Conservation (phyloP, 2,329 filamentous ascomycete species). For the Arthrocladium fulminans region DNA sequence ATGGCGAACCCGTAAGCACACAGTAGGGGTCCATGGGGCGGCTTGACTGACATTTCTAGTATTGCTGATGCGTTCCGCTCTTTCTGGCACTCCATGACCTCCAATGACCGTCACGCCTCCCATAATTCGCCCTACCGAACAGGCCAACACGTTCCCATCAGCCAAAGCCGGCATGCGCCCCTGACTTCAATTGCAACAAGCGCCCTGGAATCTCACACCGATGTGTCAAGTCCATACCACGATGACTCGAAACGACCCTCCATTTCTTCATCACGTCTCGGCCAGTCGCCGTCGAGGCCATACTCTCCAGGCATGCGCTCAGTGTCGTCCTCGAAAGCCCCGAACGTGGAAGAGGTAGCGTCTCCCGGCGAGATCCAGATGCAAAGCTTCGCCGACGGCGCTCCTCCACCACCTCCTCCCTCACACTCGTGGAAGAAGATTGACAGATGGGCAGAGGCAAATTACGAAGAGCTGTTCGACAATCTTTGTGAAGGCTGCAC, state of each 20-base stretch:
- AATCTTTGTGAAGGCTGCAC: slow-evolving; percentile 89
- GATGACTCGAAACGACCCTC: slow-evolving; percentile 58
- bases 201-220: slow-evolving; percentile 76
- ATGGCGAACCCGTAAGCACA: neutral
- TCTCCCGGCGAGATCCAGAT: slow-evolving; percentile 81
- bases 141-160: slow-evolving; percentile 79
- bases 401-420: slow-evolving; percentile 80
- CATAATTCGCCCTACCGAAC: slow-evolving; percentile 90
- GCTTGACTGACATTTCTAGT: slow-evolving; percentile 14
- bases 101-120: slow-evolving; percentile 73
- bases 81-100: slow-evolving; percentile 90
- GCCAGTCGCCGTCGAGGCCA: slow-evolving; percentile 54
- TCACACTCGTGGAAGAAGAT: slow-evolving; percentile 89
- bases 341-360: slow-evolving; percentile 31
- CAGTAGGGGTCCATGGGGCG: neutral
- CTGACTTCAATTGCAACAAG: slow-evolving; percentile 79
- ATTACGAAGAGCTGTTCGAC: slow-evolving; percentile 90
- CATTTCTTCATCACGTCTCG: slow-evolving; percentile 43
- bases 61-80: slow-evolving; percentile 57
- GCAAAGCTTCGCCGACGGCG: slow-evolving; percentile 88
- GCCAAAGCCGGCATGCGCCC: slow-evolving; percentile 69
- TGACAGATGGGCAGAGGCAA: slow-evolving; percentile 85
- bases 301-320: slow-evolving; percentile 89
- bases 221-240: slow-evolving; percentile 69
- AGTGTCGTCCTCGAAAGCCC: slow-evolving; percentile 30